Percentiles rank a stretch among this genome's conserved stretches.
These are phyloP conservation scores for Acorus calamus DNA, from an alignment of 106 monocot species.

Conservation along the genomic window DNA sequence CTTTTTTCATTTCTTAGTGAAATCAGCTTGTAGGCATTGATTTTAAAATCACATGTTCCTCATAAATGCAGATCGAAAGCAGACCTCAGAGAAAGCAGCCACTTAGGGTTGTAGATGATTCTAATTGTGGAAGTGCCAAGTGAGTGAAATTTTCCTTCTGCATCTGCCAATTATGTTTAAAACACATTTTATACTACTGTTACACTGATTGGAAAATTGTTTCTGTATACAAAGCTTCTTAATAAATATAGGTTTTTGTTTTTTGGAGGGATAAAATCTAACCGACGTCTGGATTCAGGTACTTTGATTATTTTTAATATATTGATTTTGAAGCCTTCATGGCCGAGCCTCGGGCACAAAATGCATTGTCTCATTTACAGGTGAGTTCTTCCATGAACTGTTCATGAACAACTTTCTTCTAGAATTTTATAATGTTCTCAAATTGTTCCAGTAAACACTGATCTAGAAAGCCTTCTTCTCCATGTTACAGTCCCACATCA, in stretches of 20 bases:
- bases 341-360: conserved; percentile 71
- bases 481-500: too few relatives aligned
- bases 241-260: too few relatives aligned
- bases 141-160: conserved; percentile 9
- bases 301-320: conserved; percentile 73
- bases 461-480: too few relatives aligned
- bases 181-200: too few relatives aligned
- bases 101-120: conserved; percentile 63
- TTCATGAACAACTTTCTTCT: too few relatives aligned
- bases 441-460: too few relatives aligned
- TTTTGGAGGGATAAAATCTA: too few relatives aligned
- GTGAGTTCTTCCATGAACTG: conserved; percentile 5
- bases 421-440: too few relatives aligned
- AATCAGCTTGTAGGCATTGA: too few relatives aligned
- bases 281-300: conserved; percentile 24
- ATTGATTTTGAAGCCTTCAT: conserved; percentile 87
- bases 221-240: not conserved
- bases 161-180: not conserved
- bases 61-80: conserved; percentile 55
- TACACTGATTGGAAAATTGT: not conserved
- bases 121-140: conserved; percentile 52
- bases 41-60: too few relatives aligned
- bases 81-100: conserved; percentile 56
- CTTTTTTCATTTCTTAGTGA: not conserved
- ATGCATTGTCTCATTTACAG: conserved; percentile 65